Evolutionary conservation across 192 early-diverging fungal genomes (phyloP).

Genomic region (Pilobolus umbonatus): DNA sequence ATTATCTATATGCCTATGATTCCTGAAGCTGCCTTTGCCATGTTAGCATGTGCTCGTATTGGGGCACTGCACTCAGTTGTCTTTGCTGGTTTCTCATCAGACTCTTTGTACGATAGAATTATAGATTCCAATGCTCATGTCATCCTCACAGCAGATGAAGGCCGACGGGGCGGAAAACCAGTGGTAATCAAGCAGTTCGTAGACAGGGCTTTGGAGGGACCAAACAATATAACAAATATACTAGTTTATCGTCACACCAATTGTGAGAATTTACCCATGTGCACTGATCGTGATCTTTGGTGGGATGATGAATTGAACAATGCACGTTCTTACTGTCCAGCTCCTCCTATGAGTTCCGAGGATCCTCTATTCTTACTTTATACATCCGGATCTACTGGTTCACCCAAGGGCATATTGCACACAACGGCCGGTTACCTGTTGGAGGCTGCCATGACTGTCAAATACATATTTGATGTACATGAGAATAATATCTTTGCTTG

Average conservation of each 20-base stretch:
- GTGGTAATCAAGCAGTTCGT: constrained; percentile 90
- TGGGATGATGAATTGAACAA: constrained; percentile 88
- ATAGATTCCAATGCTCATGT: constrained; percentile 74
- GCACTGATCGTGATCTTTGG: constrained; percentile 79
- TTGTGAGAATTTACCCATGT: constrained; percentile 75
- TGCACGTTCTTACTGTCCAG: constrained; percentile 84
- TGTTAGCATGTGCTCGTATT: constrained; percentile 93
- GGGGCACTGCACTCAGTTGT: constrained; percentile 92
- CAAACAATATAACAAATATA: constrained; percentile 77
- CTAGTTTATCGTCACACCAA: constrained; percentile 92
- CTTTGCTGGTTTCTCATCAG: constrained; percentile 95
- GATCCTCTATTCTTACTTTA: constrained; percentile 96
- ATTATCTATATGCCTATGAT: constrained; percentile 98
- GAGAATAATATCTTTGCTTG: constrained; percentile 85
- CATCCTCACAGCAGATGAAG: constrained; percentile 93
- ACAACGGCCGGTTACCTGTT: constrained; percentile 94
- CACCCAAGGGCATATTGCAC: constrained; percentile 92
- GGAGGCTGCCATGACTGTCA: constrained; percentile 78
- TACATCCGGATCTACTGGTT: constrained; percentile 87
- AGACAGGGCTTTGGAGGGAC: constrained; percentile 78
- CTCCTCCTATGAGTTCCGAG: constrained; percentile 79
- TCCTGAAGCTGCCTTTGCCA: constrained; percentile 87
- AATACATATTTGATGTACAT: constrained; percentile 95
- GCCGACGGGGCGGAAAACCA: constrained; percentile 83
- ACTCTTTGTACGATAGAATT: constrained; percentile 90